Evolutionary conservation across 2,329 filamentous ascomycete species (phyloP).

Genomic region (Stachybotrys chartarum): DNA sequence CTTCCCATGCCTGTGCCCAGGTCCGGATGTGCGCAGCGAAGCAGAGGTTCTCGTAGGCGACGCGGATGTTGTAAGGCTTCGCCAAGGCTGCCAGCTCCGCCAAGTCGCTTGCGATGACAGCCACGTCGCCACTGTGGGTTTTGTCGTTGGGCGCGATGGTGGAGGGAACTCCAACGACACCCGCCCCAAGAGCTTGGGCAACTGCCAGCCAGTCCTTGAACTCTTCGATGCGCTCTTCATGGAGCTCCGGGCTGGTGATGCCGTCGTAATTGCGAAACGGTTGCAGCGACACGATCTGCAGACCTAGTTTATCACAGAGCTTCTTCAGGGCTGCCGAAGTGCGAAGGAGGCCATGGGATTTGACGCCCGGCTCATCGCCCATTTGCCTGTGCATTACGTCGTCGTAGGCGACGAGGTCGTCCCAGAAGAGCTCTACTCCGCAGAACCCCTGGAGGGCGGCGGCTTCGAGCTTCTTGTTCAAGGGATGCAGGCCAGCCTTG

Average conservation of each 20-base stretch:
- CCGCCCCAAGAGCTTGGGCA: slow-evolving; percentile 5
- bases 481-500: slow-evolving; percentile 3
- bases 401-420: slow-evolving; percentile 9
- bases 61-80: slow-evolving; percentile 2
- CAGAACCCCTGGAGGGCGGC: slow-evolving; percentile 7
- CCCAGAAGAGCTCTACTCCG: slow-evolving; percentile 13
- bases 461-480: slow-evolving; percentile 10
- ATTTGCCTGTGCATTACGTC: neutral
- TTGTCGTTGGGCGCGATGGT: slow-evolving; percentile 4
- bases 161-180: slow-evolving; percentile 11
- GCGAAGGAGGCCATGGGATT: slow-evolving; percentile 1
- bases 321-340: slow-evolving; percentile 3
- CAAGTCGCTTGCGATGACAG: slow-evolving; percentile 3
- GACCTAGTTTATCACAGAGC: slow-evolving; percentile 3
- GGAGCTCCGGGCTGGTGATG: slow-evolving; percentile 4
- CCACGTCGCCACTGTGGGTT: slow-evolving; percentile 2
- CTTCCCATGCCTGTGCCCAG: slow-evolving; percentile 9
- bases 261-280: slow-evolving; percentile 12
- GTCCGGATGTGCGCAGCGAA: slow-evolving; percentile 6
- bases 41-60: slow-evolving; percentile 14
- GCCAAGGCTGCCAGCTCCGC: slow-evolving; percentile 2
- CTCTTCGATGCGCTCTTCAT: slow-evolving; percentile 1
- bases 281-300: slow-evolving; percentile 12
- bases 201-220: slow-evolving; percentile 9
- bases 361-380: neutral